Base-by-base conservation (phyloP, 2,329 filamentous ascomycete genomes). In the Triangularia verruculosa region DNA sequence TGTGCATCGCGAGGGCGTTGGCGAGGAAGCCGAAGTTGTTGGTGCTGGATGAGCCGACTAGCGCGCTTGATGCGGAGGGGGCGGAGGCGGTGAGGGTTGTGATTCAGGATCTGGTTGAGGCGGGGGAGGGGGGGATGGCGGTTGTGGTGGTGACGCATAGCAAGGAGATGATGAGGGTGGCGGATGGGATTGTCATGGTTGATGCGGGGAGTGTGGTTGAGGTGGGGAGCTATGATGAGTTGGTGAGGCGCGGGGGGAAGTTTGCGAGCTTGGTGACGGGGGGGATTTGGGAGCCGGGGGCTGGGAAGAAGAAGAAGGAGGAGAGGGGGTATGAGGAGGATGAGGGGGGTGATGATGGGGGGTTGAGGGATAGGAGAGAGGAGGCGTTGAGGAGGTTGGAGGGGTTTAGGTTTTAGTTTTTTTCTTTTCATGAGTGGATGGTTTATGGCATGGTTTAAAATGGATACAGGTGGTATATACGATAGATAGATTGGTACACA, bases 1-100 rank as follows among this genome's bases (percentile, higher is more conserved):
- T 97, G 1, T 88, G 88, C 20, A 93, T 97, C 65, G 92, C 93
- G 0, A 82, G 93, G 1, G 92, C 93, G 0, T 79, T 97, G 0
- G 83, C 90, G 0, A 83, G 92, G 0, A 79, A 82, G 13, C 93
- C 93, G 0, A 82, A 83, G 47, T 79, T 97, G 1, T 77, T 97
- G 15, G 83, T 97, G 1, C 78, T 97, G 1, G 94, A 98, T 70
- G 93, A 97, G 77, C 91, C 93, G 0, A 97, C 93, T 0, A 91
- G 88, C 25, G 89, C 90, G 0, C 79, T 98, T 0, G 93, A 97
- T 71, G 81, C 83, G 0, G 84, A 88, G 68, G 89, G 84, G 43
- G 88, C 91, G 0, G 82, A 82, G 2, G 76, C 82, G 1, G 83
- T 97, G 3, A 80, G 90, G 12, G 76, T 83, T 8, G 89, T 89